These are phyloP conservation scores for Trichoderma sp. DNA, from an alignment of 2,329 filamentous ascomycete species.

Conservation along the genomic window DNA sequence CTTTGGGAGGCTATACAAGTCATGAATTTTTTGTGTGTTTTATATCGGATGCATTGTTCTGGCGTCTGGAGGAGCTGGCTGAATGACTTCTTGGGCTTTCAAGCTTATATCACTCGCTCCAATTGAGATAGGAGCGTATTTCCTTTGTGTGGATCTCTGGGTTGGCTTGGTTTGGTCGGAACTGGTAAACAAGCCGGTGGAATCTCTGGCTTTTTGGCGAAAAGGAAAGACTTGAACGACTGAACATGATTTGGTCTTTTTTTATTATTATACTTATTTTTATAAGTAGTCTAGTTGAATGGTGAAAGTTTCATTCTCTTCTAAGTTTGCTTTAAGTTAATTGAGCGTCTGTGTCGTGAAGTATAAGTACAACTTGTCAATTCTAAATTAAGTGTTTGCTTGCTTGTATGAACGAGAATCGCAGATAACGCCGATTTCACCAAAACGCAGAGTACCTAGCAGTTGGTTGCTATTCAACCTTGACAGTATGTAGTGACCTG, in stretches of 20 bases:
- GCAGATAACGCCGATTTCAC: background rate
- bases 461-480: background rate
- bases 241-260: background rate
- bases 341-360: background rate
- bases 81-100: background rate
- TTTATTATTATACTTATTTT: background rate
- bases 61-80: conserved; percentile 12
- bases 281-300: background rate
- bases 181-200: background rate
- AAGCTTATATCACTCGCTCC: background rate
- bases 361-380: background rate
- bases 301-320: background rate
- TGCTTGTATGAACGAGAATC: background rate
- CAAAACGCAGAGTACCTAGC: background rate
- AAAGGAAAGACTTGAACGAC: background rate
- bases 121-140: background rate
- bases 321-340: background rate
- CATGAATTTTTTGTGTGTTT: background rate
- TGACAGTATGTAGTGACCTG: background rate
- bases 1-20: background rate
- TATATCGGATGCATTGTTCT: conserved; percentile 17
- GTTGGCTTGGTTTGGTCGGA: background rate
- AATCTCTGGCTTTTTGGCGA: background rate
- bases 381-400: background rate
- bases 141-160: background rate